Evolutionary conservation across 2,329 filamentous ascomycete species (phyloP).

Genomic region (Aureobasidium mangrovei): DNA sequence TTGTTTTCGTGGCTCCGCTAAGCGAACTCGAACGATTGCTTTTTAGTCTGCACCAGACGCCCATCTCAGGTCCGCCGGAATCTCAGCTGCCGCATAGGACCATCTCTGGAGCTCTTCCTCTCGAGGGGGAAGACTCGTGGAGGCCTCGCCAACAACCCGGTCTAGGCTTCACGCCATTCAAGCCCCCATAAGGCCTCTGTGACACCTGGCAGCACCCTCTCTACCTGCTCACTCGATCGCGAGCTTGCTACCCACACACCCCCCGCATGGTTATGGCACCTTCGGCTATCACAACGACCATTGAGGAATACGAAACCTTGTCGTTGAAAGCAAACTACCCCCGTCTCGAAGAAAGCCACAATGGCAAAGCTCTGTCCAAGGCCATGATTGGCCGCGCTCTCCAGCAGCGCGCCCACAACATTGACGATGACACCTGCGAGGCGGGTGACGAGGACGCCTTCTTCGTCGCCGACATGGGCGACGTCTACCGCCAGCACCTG

Average conservation of each 20-base stretch:
- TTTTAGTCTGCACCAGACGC: conserved; percentile 34
- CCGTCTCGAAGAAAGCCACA: conserved; percentile 25
- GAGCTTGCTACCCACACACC: conserved; percentile 18
- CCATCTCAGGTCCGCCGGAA: conserved; percentile 49
- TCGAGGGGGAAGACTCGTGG: conserved; percentile 98
- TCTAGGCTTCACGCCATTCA: conserved; percentile 85
- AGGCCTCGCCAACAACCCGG: conserved; percentile 82
- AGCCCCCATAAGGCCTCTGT: conserved; percentile 75
- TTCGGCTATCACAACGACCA: conserved; percentile 51
- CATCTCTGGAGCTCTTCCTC: conserved; percentile 97
- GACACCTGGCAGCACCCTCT: conserved; percentile 18
- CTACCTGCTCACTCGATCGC: conserved; percentile 8
- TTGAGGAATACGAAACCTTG: conserved; percentile 28
- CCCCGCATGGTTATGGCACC: conserved; percentile 59
- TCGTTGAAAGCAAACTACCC: conserved; percentile 27
- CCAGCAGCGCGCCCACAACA: conserved; percentile 70
- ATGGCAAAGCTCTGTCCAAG: conserved; percentile 53
- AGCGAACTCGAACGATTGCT: conserved; percentile 34
- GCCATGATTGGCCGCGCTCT: conserved; percentile 79
- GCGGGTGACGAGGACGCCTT: conserved; percentile 95
- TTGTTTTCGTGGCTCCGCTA: conserved; percentile 27
- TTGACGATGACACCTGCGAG: conserved; percentile 81
- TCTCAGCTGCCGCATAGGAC: conserved; percentile 99
- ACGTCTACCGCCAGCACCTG: conserved; percentile 97
- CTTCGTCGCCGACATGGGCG: conserved; percentile 94